phyloP scores from a whole-genome alignment of 371 early-diverging fungal genomes.

The Mortierella sp. region DNA sequence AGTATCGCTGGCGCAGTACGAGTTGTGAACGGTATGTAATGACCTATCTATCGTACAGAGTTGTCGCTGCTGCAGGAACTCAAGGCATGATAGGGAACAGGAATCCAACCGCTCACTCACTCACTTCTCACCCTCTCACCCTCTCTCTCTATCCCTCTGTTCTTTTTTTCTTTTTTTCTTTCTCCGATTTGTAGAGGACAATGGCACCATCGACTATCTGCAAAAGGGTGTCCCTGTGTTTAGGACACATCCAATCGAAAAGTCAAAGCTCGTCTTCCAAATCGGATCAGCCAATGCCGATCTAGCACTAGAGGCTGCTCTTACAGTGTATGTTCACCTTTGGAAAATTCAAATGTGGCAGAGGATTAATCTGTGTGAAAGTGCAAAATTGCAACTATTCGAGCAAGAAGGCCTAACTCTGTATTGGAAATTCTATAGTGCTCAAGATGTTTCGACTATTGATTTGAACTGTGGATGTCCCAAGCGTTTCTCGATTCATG shows the following conservation, averaged over 20 bases:
- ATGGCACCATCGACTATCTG: slow-evolving; percentile 78
- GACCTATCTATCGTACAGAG: too few relatives aligned
- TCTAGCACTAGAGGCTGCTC: slow-evolving; percentile 89
- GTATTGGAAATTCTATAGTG: slow-evolving; percentile 57
- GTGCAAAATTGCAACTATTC: neutral
- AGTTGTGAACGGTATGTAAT: slow-evolving; percentile 72
- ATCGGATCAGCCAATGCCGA: slow-evolving; percentile 89
- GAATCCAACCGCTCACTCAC: too few relatives aligned
- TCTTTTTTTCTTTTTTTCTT: neutral
- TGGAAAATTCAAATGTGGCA: neutral
- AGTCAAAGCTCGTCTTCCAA: slow-evolving; percentile 78
- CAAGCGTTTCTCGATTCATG: slow-evolving; percentile 92
- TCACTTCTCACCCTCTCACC: neutral
- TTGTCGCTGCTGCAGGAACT: too few relatives aligned
- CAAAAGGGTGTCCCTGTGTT: slow-evolving; percentile 70
- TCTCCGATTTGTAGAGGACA: slow-evolving; percentile 58
- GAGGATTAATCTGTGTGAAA: neutral
- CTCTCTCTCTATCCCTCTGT: neutral
- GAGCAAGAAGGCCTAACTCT: neutral
- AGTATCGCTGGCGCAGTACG: slow-evolving; percentile 87
- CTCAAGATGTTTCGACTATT: slow-evolving; percentile 88
- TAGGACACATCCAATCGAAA: slow-evolving; percentile 76
- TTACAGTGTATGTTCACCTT: slow-evolving; percentile 70
- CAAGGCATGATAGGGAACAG: too few relatives aligned
- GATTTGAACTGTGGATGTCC: slow-evolving; percentile 99